Base-by-base conservation (phyloP, 805 yeast species). In the Kodamaea sagamina region DNA sequence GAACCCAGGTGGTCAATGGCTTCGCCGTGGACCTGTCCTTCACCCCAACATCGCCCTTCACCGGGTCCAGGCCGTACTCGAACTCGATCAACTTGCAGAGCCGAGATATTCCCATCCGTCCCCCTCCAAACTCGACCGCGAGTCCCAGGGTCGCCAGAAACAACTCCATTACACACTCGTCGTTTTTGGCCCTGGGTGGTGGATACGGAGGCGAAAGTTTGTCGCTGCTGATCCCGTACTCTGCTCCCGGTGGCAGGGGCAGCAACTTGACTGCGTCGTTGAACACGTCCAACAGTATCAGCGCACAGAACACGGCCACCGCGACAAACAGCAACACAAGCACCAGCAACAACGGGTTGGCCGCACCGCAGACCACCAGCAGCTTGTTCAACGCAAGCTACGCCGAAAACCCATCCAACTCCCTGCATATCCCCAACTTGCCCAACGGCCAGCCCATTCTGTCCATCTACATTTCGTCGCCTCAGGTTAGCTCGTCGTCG, bases 391-490 rank as follows among this genome's bases (percentile, higher is more conserved):
- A 21, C 13, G 38, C 38, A 5, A 35, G 17, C 17, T 35, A 35
- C 28, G 19, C 13, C 25, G 24, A 31, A 13, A 5, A 26, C 40
- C 3, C 46, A 54, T 6, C 46, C 49, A 24, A 52, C 47, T 43
- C 57, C 61, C 26, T 32, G 36, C 73, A 70, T 46, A 62, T 75
- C 46, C 82, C 82, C 21, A 72, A 74, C 49, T 58, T 77, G 36
- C 68, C 80, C 7, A 78, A 79, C 54, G 84, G 83, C 15, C 82
- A 78, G 51, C 66, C 77, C 6, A 79, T 79, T 43, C 69, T 71
- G 17, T 81, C 88, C 9, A 83, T 80, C 44, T 79, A 81, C 46
- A 79, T 86, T 43, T 81, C 81, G 42, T 84, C 90, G 0, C 93
- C 93, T 3, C 77, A 74, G 41, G 85, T 85, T 4, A 50, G 51